Conservation (phyloP, 768 basidiomycete species). For the Suillus alpinus region DNA sequence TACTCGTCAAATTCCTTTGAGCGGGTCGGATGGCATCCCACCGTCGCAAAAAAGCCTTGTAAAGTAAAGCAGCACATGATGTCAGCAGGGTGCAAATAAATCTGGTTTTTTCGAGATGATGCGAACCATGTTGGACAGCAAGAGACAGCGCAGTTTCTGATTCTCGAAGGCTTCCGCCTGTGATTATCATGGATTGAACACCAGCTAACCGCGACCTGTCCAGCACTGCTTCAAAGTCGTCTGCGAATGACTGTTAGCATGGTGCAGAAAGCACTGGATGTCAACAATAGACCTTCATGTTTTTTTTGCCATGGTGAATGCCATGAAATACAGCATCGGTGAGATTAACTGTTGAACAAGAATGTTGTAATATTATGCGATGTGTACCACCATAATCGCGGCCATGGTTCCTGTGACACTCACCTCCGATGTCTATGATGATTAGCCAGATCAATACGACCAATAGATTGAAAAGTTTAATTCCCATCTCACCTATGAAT, state of each 20-base stretch:
- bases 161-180: slow-evolving; percentile 68
- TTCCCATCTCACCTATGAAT: slow-evolving; percentile 30
- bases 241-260: slow-evolving; percentile 27
- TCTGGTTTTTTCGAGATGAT: slow-evolving; percentile 10
- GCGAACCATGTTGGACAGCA: slow-evolving; percentile 52
- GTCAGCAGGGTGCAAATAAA: background rate
- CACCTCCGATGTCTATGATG: slow-evolving; percentile 40
- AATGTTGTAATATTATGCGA: background rate
- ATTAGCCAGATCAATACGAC: background rate
- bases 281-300: slow-evolving; percentile 42
- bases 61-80: slow-evolving; percentile 1
- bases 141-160: slow-evolving; percentile 57
- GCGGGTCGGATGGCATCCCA: slow-evolving; percentile 80
- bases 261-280: background rate
- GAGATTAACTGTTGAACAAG: slow-evolving; percentile 40
- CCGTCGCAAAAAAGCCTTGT: slow-evolving; percentile 65
- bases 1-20: slow-evolving; percentile 63
- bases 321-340: slow-evolving; percentile 60
- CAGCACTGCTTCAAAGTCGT: slow-evolving; percentile 62
- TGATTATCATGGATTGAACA: slow-evolving; percentile 71
- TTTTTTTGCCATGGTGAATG: slow-evolving; percentile 43
- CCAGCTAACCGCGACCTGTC: slow-evolving; percentile 55
- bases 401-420: background rate
- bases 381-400: background rate
- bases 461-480: background rate